phyloP scores from a whole-genome alignment of 768 basidiomycete species.

The Peribolospora baueri region DNA sequence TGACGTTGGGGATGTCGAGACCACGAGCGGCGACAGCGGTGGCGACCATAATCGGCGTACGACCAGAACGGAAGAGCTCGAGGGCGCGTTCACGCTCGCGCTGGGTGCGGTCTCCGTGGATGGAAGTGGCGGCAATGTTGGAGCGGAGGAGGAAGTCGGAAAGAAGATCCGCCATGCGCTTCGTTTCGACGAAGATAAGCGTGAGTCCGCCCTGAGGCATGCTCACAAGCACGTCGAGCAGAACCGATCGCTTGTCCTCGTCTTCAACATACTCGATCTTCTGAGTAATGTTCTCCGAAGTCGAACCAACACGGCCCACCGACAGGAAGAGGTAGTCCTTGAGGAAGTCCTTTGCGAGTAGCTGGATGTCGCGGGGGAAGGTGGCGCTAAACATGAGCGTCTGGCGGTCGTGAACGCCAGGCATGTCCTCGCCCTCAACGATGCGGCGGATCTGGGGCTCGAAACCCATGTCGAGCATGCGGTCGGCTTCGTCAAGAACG shows the following conservation, averaged over 20 bases:
- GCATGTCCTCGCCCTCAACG: slow-evolving; percentile 97
- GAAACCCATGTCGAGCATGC: slow-evolving; percentile 99
- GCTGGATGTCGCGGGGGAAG: slow-evolving; percentile 95
- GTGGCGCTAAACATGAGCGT: slow-evolving; percentile 99
- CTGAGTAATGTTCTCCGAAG: slow-evolving; percentile 98
- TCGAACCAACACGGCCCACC: slow-evolving; percentile 92
- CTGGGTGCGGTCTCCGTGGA: slow-evolving; percentile 93
- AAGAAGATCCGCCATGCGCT: slow-evolving; percentile 95
- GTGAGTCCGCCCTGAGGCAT: slow-evolving; percentile 55
- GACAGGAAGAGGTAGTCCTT: slow-evolving; percentile 98
- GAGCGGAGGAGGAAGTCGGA: slow-evolving; percentile 79
- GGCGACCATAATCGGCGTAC: slow-evolving; percentile 87
- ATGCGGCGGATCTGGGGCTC: slow-evolving; percentile 97
- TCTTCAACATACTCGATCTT: slow-evolving; percentile 92
- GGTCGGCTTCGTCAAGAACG: slow-evolving; percentile 96
- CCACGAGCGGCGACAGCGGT: slow-evolving; percentile 98
- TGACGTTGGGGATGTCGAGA: slow-evolving; percentile 96
- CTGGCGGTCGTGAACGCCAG: slow-evolving; percentile 67
- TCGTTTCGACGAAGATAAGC: slow-evolving; percentile 95
- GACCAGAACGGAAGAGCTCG: slow-evolving; percentile 80
- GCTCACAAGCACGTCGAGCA: slow-evolving; percentile 75
- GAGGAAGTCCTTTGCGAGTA: slow-evolving; percentile 82
- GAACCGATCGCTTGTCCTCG: slow-evolving; percentile 79
- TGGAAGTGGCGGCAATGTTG: slow-evolving; percentile 72
- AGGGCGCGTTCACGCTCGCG: slow-evolving; percentile 90